Percentiles rank a stretch among this genome's conserved stretches.
Evolutionary conservation across 139 green algal species (phyloP).

Genomic region (Astrephomene gubernaculifera): DNA sequence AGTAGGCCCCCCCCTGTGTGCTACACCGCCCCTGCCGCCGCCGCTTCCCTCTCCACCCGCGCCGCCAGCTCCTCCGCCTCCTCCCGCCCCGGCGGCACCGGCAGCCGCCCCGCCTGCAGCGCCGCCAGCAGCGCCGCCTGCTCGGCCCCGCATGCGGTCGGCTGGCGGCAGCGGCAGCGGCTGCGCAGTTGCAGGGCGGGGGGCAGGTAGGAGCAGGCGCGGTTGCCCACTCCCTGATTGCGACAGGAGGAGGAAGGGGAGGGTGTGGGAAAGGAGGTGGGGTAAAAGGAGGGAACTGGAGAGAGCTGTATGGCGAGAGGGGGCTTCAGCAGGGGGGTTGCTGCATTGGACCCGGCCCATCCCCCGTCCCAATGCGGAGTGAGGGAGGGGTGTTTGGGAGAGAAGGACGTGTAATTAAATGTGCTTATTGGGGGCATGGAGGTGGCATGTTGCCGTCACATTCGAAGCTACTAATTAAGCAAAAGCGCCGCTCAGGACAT

Average conservation of each 20-base stretch:
- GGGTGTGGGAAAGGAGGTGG: background rate
- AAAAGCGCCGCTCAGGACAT: too few species aligned
- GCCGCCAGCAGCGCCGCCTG: background rate
- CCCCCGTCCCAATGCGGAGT: too few species aligned
- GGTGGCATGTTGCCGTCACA: too few species aligned
- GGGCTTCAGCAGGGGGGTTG: too few species aligned
- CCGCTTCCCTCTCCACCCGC: background rate
- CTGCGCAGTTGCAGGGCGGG: conserved; percentile 5
- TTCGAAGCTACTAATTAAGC: too few species aligned
- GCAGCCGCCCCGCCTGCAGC: conserved; percentile 11
- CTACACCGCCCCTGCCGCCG: too few species aligned
- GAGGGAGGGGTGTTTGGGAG: too few species aligned
- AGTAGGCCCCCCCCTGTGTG: background rate
- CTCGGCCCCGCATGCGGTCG: background rate
- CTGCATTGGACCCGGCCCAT: too few species aligned
- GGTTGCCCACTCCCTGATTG: background rate
- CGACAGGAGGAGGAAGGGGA: background rate
- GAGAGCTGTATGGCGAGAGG: too few species aligned
- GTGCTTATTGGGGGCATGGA: too few species aligned
- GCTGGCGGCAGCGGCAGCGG: conserved; percentile 34
- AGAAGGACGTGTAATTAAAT: too few species aligned
- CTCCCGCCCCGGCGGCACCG: background rate
- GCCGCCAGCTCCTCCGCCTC: background rate
- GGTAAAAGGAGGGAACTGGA: too few species aligned
- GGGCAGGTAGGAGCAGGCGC: conserved; percentile 22